Evolutionary conservation across 108 stramenopile genomes (phyloP), one percentile per base, ranked within the genome.

Genomic region (Cylindrotheca fusiformis): DNA sequence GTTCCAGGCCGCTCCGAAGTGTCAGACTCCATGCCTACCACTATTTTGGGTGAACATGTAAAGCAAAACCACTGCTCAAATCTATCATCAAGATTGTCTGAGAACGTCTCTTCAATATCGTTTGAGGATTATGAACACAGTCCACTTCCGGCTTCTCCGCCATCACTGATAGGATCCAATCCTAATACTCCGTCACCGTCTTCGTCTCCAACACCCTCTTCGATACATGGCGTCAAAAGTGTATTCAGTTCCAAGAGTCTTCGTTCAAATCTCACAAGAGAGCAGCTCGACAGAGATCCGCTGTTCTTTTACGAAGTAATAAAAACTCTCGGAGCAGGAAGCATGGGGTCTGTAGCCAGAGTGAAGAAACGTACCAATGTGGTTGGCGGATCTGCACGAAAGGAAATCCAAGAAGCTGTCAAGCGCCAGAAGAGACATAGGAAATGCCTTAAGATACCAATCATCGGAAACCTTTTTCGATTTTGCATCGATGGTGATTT

Each of bases 331-430:
- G 81, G 81, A 1, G 71, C 54, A 20, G 81, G 81, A 4, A 74
- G 72, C 30, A 83, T 83, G 81, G 81, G 81, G 27, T 71, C 74
- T 17, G 81, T 83, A 3, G 55, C 50, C 6, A 50, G 51, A 12
- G 81, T 83, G 23, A 33, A 56, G 18, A 83, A 79, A 63, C 63
- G 69, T 31, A 30, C 21, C 4, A 6, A 33, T 14, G 60, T 32
- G 10, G 32, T 76, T 17, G 76, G 81, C 20, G 77, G 81, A 23
- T 72, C 71, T 4, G 77, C 81, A 23, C 72, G 80, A 0, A 55
- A 54, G 20, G 69, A 47, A n/a, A 33, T 62, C n/a, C 74, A 69
- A 45, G 41, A 55, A 10, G 54, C 55, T n/a, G 60, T 63, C 32
- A 68, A 58, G 0, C 58, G 59, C 10, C 60, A 77, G 50, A 70